phyloP scores from a whole-genome alignment of 257 asterid species.

The Solanum etuberosum region DNA sequence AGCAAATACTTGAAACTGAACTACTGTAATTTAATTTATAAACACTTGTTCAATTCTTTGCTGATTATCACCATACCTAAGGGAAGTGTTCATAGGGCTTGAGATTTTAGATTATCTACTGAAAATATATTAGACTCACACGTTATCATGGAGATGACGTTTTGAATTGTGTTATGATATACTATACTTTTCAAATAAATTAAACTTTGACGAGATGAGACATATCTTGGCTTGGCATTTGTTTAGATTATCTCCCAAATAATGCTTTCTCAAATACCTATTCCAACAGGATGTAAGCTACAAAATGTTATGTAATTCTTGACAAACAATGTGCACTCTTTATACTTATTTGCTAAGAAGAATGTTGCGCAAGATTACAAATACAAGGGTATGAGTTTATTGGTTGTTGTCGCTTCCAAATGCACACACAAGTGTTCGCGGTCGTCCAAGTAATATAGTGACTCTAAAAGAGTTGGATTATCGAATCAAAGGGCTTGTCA shows the following conservation, averaged over 20 bases:
- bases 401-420: not conserved
- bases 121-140: not conserved
- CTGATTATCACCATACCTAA: not conserved
- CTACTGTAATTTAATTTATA: not conserved
- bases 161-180: not conserved
- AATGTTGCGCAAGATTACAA: not conserved
- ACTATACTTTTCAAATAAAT: not conserved
- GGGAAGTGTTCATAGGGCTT: not conserved
- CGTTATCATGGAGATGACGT: not conserved
- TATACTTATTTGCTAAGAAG: not conserved
- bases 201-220: not conserved
- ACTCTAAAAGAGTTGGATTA: too few species aligned
- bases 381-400: not conserved
- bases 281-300: not conserved
- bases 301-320: not conserved
- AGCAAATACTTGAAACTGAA: not conserved
- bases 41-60: not conserved
- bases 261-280: not conserved
- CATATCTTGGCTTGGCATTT: not conserved
- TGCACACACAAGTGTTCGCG: too few species aligned
- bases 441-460: too few species aligned
- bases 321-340: not conserved
- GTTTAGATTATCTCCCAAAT: not conserved
- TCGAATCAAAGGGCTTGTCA: too few species aligned
- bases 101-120: not conserved